These are phyloP conservation scores for Podospora fimiseda DNA, from an alignment of 495 filamentous ascomycete genomes.

Conservation along the genomic window DNA sequence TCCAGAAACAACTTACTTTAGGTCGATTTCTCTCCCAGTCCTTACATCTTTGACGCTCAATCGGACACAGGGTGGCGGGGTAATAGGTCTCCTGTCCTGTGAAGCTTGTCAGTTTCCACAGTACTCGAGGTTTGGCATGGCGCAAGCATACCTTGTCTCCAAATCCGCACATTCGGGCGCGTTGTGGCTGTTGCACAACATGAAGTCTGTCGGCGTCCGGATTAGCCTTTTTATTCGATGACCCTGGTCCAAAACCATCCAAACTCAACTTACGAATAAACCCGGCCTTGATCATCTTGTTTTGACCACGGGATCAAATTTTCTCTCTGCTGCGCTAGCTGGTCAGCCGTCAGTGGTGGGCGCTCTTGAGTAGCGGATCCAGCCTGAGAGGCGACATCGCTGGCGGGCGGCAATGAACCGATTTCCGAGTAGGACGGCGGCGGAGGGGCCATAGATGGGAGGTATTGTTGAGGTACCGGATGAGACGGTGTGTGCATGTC, in stretches of 20 bases:
- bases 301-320: conserved; percentile 28
- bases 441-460: conserved; percentile 26
- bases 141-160: conserved; percentile 74
- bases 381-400: conserved; percentile 13
- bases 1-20: conserved; percentile 58
- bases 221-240: conserved; percentile 11
- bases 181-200: conserved; percentile 86
- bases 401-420: conserved; percentile 14
- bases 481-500: conserved; percentile 19
- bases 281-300: conserved; percentile 20
- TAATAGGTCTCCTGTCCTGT: conserved; percentile 92
- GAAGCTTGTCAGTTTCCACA: conserved; percentile 5
- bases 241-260: not conserved
- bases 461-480: conserved; percentile 19
- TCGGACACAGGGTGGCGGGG: conserved; percentile 86
- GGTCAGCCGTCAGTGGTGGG: conserved; percentile 22
- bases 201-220: conserved; percentile 50
- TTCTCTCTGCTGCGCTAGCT: conserved; percentile 21
- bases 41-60: conserved; percentile 72
- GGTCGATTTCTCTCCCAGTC: conserved; percentile 82
- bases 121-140: not conserved
- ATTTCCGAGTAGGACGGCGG: conserved; percentile 21
- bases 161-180: conserved; percentile 98
- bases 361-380: conserved; percentile 15
- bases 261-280: conserved; percentile 22